Evolutionary conservation across 495 filamentous ascomycete species (phyloP), one percentile per base, ranked within the genome.

Genomic region (Aspergillus hancockii): DNA sequence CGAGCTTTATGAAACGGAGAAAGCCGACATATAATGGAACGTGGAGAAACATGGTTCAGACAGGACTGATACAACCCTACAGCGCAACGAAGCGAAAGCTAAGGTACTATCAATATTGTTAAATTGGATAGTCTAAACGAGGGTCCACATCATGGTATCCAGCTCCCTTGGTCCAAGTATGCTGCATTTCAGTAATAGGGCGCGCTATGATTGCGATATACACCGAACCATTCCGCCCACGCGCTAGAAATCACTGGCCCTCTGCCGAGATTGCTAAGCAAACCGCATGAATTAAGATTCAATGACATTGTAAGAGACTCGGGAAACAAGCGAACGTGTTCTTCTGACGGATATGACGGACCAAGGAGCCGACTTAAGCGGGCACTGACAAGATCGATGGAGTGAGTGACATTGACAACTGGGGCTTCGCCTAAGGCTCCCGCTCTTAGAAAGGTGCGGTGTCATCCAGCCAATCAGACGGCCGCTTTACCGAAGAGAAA

Each of bases 351-450:
- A 56, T 56, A 47, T 30, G 54, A 32, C 25, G 16, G 25, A 49
- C 34, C 22, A 47, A 52, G 0, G 23, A 32, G 16, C 19, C 23
- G 50, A 63, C 43, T 60, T 52, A 53, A 30, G 19, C 43, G 51
- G 38, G 16, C 34, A 36, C 34, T 41, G 38, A 41, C 13, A 8
- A 54, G 5, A 18, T 23, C 12, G 8, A 23, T 38, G 8, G 31
- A 54, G 19, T 38, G 30, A 40, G 16, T 54, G 30, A 21, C 19
- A 25, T 36, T 14, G 9, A 14, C 18, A 40, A 49, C 28, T 32
- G 51, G 54, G 55, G 46, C 36, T 68, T 76, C 75, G 75, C 73
- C 65, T 76, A 77, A 71, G 67, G 60, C 71, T 77, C 73, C 75
- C 73, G 64, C 69, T 74, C 71, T 71, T 50, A 76, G 75, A 68